These are phyloP conservation scores for Phoenix dactylifera DNA, from an alignment of 176 grass and related monocot species.

Conservation along the genomic window DNA sequence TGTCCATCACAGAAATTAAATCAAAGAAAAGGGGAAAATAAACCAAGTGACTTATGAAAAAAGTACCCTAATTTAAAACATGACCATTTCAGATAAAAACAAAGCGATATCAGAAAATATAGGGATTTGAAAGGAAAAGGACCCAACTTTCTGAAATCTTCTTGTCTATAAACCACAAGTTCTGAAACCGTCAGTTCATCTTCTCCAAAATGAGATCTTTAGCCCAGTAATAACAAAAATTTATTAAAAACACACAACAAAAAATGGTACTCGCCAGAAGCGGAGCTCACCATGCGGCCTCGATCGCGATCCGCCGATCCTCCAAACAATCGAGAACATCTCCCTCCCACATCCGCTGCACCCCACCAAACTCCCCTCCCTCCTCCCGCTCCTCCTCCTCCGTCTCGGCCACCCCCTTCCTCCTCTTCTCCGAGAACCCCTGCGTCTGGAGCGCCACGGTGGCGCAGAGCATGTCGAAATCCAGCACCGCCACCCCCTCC, in stretches of 20 bases:
- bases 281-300: constrained; percentile 77
- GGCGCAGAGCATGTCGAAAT: constrained; percentile 96
- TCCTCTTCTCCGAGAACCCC: constrained; percentile 29
- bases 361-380: constrained; percentile 24
- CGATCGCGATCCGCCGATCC: constrained; percentile 72
- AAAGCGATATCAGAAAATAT: no score
- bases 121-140: no score
- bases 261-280: background rate
- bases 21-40: no score
- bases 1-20: no score
- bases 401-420: constrained; percentile 1
- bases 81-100: no score
- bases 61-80: no score
- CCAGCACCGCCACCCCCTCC: constrained; percentile 43
- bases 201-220: no score
- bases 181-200: no score
- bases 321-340: constrained; percentile 79
- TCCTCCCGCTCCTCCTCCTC: constrained; percentile 1
- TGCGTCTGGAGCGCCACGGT: constrained; percentile 65
- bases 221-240: background rate
- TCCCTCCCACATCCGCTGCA: constrained; percentile 98
- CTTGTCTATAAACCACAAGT: no score
- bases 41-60: no score
- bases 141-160: no score
- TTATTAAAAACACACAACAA: background rate